phyloP scores from a whole-genome alignment of 1,284 basidiomycete species.

The Tilletia horrida region DNA sequence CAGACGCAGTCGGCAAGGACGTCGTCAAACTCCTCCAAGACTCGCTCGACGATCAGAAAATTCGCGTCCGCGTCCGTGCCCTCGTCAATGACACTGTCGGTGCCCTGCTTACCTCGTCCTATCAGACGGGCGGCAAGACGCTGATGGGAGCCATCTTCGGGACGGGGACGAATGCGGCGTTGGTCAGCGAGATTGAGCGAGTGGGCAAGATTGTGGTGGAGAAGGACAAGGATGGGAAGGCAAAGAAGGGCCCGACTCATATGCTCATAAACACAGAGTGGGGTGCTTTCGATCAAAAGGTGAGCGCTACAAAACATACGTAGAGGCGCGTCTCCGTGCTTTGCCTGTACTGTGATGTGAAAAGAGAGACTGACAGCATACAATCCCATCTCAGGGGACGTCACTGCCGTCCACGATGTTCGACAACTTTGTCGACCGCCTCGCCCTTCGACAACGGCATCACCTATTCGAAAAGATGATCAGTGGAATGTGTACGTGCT shows the following conservation, averaged over 20 bases:
- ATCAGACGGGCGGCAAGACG: conserved; percentile 76
- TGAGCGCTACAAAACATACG: no score
- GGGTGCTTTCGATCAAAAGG: conserved; percentile 89
- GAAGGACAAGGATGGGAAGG: conserved; percentile 21
- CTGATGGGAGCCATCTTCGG: conserved; percentile 88
- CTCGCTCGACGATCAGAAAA: conserved; percentile 85
- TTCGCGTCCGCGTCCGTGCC: conserved; percentile 88
- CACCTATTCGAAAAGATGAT: conserved; percentile 98
- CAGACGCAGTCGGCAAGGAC: conserved; percentile 77
- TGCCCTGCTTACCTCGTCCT: conserved; percentile 84
- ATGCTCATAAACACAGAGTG: conserved; percentile 99
- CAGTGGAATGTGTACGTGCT: conserved; percentile 82
- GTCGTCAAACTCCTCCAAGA: conserved; percentile 88
- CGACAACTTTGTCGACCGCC: conserved; percentile 87
- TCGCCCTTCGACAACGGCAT: conserved; percentile 86
- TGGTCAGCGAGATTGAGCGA: conserved; percentile 79
- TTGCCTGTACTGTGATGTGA: no score
- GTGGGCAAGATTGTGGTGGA: conserved; percentile 65
- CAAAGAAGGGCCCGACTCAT: conserved; percentile 55
- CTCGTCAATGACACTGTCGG: conserved; percentile 95
- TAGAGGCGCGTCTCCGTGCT: no score
- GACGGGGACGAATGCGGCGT: conserved; percentile 96
- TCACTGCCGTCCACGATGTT: conserved; percentile 85
- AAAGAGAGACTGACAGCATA: no score
- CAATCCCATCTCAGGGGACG: conserved; percentile 62